A percentile compares a stretch with the other conserved stretches of the same genome.
phyloP scores from a whole-genome alignment of 768 basidiomycete species.

The Lentinus tigrinus region DNA sequence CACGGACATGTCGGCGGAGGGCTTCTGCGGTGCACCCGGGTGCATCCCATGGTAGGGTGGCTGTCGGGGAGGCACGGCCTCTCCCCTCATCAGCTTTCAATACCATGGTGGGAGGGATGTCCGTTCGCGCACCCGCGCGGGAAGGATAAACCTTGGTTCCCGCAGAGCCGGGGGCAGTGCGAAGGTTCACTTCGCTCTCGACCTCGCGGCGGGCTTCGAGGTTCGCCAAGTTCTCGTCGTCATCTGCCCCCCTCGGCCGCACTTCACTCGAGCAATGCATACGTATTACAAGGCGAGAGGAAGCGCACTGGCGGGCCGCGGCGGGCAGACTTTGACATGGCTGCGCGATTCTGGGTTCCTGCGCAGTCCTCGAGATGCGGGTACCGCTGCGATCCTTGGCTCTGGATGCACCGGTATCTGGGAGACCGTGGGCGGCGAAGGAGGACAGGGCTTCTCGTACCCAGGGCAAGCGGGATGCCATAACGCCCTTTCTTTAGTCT shows the following conservation, averaged over 20 bases:
- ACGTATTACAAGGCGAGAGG: too few species aligned
- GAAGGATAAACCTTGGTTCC: too few species aligned
- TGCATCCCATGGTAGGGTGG: background rate
- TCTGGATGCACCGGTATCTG: background rate
- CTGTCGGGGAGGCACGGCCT: background rate
- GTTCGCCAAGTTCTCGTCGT: too few species aligned
- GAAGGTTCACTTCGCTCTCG: too few species aligned
- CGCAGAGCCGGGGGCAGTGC: too few species aligned
- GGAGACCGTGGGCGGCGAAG: background rate
- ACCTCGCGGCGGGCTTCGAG: too few species aligned
- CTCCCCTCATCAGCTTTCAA: background rate
- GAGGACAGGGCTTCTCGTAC: background rate
- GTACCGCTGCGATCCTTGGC: background rate
- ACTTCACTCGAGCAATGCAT: too few species aligned
- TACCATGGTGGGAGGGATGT: background rate
- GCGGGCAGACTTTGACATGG: too few species aligned
- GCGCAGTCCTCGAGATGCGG: too few species aligned
- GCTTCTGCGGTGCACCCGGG: background rate
- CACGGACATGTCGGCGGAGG: background rate
- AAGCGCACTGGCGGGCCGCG: too few species aligned
- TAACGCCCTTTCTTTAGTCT: background rate
- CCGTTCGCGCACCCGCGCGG: background rate
- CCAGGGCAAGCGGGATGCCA: conserved; percentile 2
- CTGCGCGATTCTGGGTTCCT: too few species aligned
- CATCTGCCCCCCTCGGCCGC: too few species aligned